phyloP scores from a whole-genome alignment of 352 stramenopile genomes.

The Pythium pectinolyticum region DNA sequence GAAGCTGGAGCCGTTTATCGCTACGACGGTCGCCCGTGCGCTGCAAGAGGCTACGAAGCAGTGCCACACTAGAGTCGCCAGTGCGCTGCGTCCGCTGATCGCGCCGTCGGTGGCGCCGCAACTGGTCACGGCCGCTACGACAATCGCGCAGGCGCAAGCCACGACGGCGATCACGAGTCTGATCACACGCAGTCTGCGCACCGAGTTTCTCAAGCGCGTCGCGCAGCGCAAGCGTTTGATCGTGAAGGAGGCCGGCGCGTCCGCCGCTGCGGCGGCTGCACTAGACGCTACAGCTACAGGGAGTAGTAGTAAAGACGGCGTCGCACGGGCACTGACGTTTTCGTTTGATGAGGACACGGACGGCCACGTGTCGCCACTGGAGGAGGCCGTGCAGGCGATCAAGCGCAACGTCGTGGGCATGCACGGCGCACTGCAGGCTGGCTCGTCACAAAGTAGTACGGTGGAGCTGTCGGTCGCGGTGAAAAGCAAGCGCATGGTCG shows the following conservation, averaged over 20 bases:
- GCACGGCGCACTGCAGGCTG: background rate
- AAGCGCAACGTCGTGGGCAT: slow-evolving; percentile 11
- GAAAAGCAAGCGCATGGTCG: slow-evolving; percentile 1
- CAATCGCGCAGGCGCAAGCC: slow-evolving; percentile 38
- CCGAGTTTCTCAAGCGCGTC: slow-evolving; percentile 53
- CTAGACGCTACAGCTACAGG: background rate
- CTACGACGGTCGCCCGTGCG: slow-evolving; percentile 26
- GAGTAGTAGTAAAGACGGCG: background rate
- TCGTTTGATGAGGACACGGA: slow-evolving; percentile 13
- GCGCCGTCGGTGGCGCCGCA: slow-evolving; percentile 41
- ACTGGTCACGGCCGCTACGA: slow-evolving; percentile 34
- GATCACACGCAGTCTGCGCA: slow-evolving; percentile 45
- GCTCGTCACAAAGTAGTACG: no score
- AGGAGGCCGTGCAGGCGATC: slow-evolving; percentile 14
- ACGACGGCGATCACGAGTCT: slow-evolving; percentile 33
- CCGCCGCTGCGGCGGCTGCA: background rate
- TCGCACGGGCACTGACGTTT: slow-evolving; percentile 11
- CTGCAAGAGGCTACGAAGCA: slow-evolving; percentile 35
- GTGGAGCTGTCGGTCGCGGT: background rate
- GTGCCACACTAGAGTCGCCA: slow-evolving; percentile 34
- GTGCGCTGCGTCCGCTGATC: slow-evolving; percentile 36
- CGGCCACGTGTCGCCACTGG: background rate
- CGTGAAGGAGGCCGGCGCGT: slow-evolving; percentile 34
- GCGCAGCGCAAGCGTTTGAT: slow-evolving; percentile 41
- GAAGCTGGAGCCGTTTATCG: slow-evolving; percentile 31